phyloP scores from a whole-genome alignment of 2,329 filamentous ascomycete genomes.

The Alternaria conjuncta region DNA sequence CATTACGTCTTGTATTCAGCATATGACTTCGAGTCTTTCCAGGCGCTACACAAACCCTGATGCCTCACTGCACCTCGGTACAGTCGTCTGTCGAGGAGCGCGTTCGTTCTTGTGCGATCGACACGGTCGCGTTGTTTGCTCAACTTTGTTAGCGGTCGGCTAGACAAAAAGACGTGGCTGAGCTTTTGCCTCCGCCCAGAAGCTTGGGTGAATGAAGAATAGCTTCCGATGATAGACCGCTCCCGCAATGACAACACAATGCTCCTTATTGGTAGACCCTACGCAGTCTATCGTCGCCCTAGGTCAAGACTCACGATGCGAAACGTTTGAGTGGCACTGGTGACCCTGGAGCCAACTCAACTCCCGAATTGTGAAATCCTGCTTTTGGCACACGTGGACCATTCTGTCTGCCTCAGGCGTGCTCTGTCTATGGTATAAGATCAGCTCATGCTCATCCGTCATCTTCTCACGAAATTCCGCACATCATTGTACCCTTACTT shows the following conservation, averaged over 20 bases:
- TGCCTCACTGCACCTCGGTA: background rate
- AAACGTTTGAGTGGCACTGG: slow-evolving; percentile 8
- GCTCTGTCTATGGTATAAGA: background rate
- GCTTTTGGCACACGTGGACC: background rate
- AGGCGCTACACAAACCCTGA: background rate
- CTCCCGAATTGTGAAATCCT: background rate
- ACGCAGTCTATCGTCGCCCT: background rate
- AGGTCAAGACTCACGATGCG: background rate
- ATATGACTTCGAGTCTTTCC: background rate
- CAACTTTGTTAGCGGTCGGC: background rate
- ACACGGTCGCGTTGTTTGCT: slow-evolving; percentile 8
- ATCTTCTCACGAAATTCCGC: background rate
- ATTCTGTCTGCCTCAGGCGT: background rate
- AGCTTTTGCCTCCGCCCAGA: background rate
- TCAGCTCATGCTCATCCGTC: background rate
- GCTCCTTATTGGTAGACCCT: background rate
- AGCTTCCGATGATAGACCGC: background rate
- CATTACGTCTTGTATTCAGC: background rate
- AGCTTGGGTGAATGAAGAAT: background rate
- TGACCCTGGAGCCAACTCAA: slow-evolving; percentile 5
- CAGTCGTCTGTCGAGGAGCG: background rate
- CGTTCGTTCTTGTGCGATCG: background rate
- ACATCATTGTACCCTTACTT: background rate
- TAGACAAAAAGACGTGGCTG: background rate
- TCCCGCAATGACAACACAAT: background rate